These are phyloP conservation scores for Lecanicillium sp. DNA, from an alignment of 2,329 filamentous ascomycete species.

Conservation along the genomic window DNA sequence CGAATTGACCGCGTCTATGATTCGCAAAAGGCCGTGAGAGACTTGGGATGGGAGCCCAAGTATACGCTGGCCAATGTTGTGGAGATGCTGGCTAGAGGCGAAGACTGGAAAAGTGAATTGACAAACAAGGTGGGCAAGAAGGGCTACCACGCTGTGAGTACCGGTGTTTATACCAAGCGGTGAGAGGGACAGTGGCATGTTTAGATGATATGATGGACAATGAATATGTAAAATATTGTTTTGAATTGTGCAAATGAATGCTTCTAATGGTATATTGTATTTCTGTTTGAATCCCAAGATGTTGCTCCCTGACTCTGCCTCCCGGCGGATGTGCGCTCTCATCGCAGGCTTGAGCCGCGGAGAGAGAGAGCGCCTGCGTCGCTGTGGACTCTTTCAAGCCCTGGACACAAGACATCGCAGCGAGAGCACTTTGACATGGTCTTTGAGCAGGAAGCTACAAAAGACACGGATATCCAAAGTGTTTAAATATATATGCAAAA, in stretches of 20 bases:
- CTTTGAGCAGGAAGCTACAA: too few species aligned
- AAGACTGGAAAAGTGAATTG: constrained; percentile 32
- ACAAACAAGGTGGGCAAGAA: constrained; percentile 30
- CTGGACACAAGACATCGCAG: too few species aligned
- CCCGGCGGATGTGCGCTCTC: not conserved
- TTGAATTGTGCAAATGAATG: too few species aligned
- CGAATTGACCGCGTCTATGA: constrained; percentile 39
- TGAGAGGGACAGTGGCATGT: constrained; percentile 11
- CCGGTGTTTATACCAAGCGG: constrained; percentile 34
- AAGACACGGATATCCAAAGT: too few species aligned
- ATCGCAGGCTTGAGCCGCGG: not conserved
- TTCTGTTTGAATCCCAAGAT: not conserved
- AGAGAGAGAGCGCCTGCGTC: too few species aligned
- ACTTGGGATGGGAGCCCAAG: constrained; percentile 33
- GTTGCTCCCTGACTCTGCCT: not conserved
- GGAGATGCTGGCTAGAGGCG: constrained; percentile 23
- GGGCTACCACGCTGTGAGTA: constrained; percentile 35
- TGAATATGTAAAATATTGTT: too few species aligned
- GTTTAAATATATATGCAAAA: too few species aligned
- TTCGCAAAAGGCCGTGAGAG: constrained; percentile 29
- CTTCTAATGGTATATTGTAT: too few species aligned
- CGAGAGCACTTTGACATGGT: too few species aligned
- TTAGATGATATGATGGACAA: too few species aligned
- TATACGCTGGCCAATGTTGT: constrained; percentile 31
- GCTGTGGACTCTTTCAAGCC: too few species aligned